Base-by-base conservation (phyloP, 73 alveolate species). In the Tetrahymena borealis region DNA sequence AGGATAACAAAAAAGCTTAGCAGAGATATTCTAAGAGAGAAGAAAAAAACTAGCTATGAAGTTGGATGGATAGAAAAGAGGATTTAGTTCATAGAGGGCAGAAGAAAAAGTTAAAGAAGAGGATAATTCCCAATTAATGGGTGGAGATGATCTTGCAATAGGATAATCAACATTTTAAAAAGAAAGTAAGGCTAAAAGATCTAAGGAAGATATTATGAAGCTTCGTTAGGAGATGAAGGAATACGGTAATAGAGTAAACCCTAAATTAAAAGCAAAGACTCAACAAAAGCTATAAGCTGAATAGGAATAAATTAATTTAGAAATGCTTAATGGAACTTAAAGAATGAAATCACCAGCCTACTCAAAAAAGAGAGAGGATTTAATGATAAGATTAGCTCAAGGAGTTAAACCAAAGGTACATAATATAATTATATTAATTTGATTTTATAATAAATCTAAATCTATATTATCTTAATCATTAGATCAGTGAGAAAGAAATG, bases 401-500 rank as follows among this genome's bases (percentile, higher is more conserved):
- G 85, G 85, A 60, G 31, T 60, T 3, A 60, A 60, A 15, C 85
- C 85, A 2, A 60, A 60, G 85, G 85, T 60, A 60, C n/a, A 15
- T 60, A 24, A n/a, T n/a, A n/a, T n/a, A n/a, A n/a, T n/a, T n/a
- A n/a, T n/a, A n/a, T n/a, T n/a, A n/a, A n/a, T n/a, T n/a, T n/a
- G n/a, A n/a, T n/a, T n/a, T n/a, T n/a, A n/a, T n/a, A n/a, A n/a
- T n/a, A 91, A 91, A 33, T 91, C 94, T 31, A 91, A 91, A 91
- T 90, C 42, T 15, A 18, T 40, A 39, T 24, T 38, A 16, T 39
- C 36, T 38, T 42, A 77, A 39, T 18, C 40, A 37, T 77, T 38
- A 92, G 95, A 92, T 93, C 36, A 90, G 78, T 79, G 91, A 38
- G 35, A 93, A 93, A 90, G 95, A 93, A 78, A 93, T 93, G 95